Base-by-base conservation (phyloP, 192 early-diverging fungal species). In the Funneliformis mosseae region DNA sequence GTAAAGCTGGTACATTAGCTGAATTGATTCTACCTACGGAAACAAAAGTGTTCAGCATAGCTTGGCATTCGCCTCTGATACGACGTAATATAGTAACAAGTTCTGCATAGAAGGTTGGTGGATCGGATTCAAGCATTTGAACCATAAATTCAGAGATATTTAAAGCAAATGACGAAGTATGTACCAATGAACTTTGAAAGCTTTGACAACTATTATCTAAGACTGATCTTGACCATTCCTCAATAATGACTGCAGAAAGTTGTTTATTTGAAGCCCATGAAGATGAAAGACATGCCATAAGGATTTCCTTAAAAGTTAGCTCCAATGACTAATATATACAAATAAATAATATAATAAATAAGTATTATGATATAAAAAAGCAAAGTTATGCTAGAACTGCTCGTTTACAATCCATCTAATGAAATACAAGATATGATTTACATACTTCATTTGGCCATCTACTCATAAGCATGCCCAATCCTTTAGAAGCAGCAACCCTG, bases 241-340 rank as follows among this genome's bases (percentile, higher is more conserved):
- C 95, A 42, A 95, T 83, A 0, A 95, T 85, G 27, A 96, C 89
- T 64, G 91, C 87, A 4, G 91, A 90, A 63, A 97, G 84, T 79
- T 94, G 91, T 23, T 94, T 90, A 69, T 96, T 94, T 66, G 93
- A 86, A 27, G 94, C 93, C 89, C 91, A 93, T 0, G 89, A 84
- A 27, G 94, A 94, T 16, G 84, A 87, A 39, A 96, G 83, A 62
- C 93, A 91, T 1, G 87, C 85, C 21, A 86, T 83, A 16, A 97
- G 79, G 9, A 93, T 82, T 28, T 86, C 85, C 25, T 83, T 86
- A 55, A 92, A 89, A 18, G 85, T 76, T 8, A 63, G 43, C 33
- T 90, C 86, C 81, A 91, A 82, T 12, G 80, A 78, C 46, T 81
- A 71, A 62, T 27, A 33, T 33, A 33, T 33, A 33, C 33, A 33